These are phyloP conservation scores for Diaporthe humulicola DNA, from an alignment of 2,329 filamentous ascomycete genomes.

Conservation along the genomic window DNA sequence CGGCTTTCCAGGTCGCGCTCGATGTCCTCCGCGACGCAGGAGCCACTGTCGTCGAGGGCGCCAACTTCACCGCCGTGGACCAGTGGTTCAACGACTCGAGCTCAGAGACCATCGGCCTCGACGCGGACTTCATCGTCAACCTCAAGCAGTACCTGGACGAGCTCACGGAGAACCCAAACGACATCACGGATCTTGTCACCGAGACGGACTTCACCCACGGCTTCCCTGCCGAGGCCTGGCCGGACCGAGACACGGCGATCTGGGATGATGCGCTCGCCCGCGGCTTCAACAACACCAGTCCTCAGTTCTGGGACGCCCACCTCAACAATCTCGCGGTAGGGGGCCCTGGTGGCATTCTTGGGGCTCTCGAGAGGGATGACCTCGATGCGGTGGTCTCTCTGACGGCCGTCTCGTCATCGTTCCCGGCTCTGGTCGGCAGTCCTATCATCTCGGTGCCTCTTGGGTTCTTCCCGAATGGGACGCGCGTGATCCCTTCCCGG, in stretches of 20 bases:
- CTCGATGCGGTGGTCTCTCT: constrained; percentile 38
- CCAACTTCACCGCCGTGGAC: constrained; percentile 61
- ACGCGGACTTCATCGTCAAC: constrained; percentile 71
- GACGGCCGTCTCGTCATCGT: constrained; percentile 25
- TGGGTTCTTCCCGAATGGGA: constrained; percentile 11
- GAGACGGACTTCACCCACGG: constrained; percentile 65
- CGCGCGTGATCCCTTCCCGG: constrained; percentile 3
- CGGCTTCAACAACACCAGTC: constrained; percentile 69
- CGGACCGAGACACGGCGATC: constrained; percentile 67
- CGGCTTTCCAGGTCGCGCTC: constrained; percentile 68
- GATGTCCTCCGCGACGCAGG: constrained; percentile 65
- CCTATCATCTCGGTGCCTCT: constrained; percentile 36
- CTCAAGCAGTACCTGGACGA: constrained; percentile 68
- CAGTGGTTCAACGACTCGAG: constrained; percentile 49
- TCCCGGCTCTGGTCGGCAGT: constrained; percentile 35
- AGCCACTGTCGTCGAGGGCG: constrained; percentile 67
- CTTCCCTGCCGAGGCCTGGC: constrained; percentile 69
- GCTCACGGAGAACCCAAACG: constrained; percentile 69
- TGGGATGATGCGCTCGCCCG: constrained; percentile 67
- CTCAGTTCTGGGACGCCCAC: constrained; percentile 69
- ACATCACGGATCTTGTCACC: constrained; percentile 66
- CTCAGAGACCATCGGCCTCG: constrained; percentile 50
- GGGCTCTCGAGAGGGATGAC: constrained; percentile 46
- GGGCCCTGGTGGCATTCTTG: constrained; percentile 71
- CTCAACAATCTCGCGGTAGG: constrained; percentile 67